A percentile compares a stretch with the other conserved stretches of the same genome.
Evolutionary conservation across 805 yeast genomes (phyloP).

Genomic region (Spathaspora gorwiae): DNA sequence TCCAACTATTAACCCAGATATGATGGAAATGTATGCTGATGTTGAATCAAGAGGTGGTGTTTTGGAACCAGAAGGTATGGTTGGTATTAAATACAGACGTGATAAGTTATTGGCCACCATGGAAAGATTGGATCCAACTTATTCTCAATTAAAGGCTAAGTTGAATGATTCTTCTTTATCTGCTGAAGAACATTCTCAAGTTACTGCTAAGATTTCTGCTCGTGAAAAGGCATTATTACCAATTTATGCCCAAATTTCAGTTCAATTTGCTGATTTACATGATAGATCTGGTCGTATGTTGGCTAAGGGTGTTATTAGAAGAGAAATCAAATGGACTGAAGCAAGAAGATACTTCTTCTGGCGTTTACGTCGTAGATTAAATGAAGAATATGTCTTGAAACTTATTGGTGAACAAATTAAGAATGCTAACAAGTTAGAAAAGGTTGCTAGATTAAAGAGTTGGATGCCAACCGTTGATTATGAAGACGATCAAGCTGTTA

Average conservation of each 20-base stretch:
- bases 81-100: slow-evolving; percentile 94
- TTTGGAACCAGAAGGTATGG: slow-evolving; percentile 98
- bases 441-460: slow-evolving; percentile 79
- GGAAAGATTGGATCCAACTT: slow-evolving; percentile 79
- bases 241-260: slow-evolving; percentile 84
- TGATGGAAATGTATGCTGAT: slow-evolving; percentile 99
- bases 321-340: slow-evolving; percentile 78
- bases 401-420: slow-evolving; percentile 61
- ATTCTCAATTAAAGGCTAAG: slow-evolving; percentile 62
- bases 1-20: slow-evolving; percentile 92
- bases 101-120: slow-evolving; percentile 88
- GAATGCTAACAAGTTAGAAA: slow-evolving; percentile 64
- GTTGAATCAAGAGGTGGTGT: slow-evolving; percentile 95
- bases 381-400: slow-evolving; percentile 83
- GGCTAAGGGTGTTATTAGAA: slow-evolving; percentile 86
- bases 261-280: slow-evolving; percentile 96
- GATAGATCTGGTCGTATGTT: slow-evolving; percentile 97
- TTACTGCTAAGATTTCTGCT: slow-evolving; percentile 62
- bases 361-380: slow-evolving; percentile 93
- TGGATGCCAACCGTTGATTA: slow-evolving; percentile 76
- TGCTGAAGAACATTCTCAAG: slow-evolving; percentile 60
- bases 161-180: slow-evolving; percentile 48
- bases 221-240: slow-evolving; percentile 83
- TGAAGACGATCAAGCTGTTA: slow-evolving; percentile 72
- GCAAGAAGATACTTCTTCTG: slow-evolving; percentile 98